Conservation (phyloP, 1,284 basidiomycete species). For the Peniophora sp. region DNA sequence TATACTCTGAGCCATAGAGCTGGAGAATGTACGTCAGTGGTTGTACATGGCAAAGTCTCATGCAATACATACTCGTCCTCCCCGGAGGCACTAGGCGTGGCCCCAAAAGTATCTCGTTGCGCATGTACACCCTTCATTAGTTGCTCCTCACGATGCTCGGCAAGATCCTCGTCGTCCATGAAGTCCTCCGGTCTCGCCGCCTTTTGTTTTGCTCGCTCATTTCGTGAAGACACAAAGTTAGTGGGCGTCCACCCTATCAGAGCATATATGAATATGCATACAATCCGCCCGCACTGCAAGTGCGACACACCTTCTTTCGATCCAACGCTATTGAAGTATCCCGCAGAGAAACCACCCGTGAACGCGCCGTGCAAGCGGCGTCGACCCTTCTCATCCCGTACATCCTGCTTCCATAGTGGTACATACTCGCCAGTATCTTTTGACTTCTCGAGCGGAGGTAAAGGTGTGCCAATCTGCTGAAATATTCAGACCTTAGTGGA, state of each 20-base stretch:
- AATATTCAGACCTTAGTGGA: conserved; percentile 4
- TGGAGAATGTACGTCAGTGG: conserved; percentile 23
- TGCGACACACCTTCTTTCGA: conserved; percentile 79
- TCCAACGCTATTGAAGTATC: conserved; percentile 95
- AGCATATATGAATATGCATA: neutral
- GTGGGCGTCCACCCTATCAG: conserved; percentile 92
- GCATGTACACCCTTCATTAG: conserved; percentile 72
- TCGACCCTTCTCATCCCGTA: conserved; percentile 90
- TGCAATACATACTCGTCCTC: conserved; percentile 42
- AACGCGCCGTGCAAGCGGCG: conserved; percentile 94
- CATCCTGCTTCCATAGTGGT: conserved; percentile 97
- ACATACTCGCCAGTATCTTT: conserved; percentile 91
- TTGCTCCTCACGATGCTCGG: conserved; percentile 66
- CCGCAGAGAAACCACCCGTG: conserved; percentile 95
- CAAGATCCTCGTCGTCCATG: conserved; percentile 98
- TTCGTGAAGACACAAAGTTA: conserved; percentile 83
- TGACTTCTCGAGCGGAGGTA: conserved; percentile 82
- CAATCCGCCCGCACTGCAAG: neutral
- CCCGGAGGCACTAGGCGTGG: conserved; percentile 28
- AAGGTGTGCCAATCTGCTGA: conserved; percentile 79
- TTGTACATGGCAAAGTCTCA: neutral
- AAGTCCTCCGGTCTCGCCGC: conserved; percentile 77
- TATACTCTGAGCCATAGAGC: conserved; percentile 54
- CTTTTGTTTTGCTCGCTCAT: conserved; percentile 61
- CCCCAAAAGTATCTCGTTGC: conserved; percentile 62